Conservation (phyloP, 371 early-diverging fungal genomes). For the Lichtheimia ramosa region DNA sequence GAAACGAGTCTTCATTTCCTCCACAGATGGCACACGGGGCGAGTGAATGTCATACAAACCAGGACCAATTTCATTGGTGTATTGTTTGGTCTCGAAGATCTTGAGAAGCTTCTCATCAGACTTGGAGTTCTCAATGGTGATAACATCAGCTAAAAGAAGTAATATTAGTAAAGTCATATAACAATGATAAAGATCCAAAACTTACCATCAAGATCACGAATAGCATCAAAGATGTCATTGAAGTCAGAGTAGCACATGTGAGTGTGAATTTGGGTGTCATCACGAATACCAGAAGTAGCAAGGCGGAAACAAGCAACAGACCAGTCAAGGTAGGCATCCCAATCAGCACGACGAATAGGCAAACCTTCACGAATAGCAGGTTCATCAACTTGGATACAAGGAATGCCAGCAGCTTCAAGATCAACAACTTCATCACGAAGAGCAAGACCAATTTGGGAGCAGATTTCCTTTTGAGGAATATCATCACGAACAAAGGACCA, state of each 20-base stretch:
- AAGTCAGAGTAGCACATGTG: constrained; percentile 98
- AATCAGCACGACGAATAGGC: constrained; percentile 87
- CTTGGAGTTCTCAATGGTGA: constrained; percentile 96
- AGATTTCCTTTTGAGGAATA: constrained; percentile 82
- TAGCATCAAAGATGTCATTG: constrained; percentile 94
- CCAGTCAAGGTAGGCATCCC: constrained; percentile 92
- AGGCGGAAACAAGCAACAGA: constrained; percentile 93
- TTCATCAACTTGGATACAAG: constrained; percentile 96
- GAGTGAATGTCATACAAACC: constrained; percentile 97
- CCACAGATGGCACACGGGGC: constrained; percentile 89
- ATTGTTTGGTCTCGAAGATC: constrained; percentile 82
- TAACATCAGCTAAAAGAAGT: constrained; percentile 74
- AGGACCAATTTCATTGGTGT: constrained; percentile 92
- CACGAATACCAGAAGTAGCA: constrained; percentile 83
- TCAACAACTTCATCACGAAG: constrained; percentile 95
- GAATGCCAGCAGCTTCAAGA: constrained; percentile 90
- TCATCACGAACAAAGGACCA: constrained; percentile 98
- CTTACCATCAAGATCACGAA: constrained; percentile 76
- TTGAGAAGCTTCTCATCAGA: constrained; percentile 91
- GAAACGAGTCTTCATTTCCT: constrained; percentile 87
- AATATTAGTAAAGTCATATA: constrained; percentile 1
- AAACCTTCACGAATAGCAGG: constrained; percentile 98
- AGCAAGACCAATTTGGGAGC: constrained; percentile 92
- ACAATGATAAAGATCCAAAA: background rate
- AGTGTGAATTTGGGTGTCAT: constrained; percentile 95